A percentile compares a stretch with the other conserved stretches of the same genome.
Evolutionary conservation across 805 yeast genomes (phyloP).

Genomic region (Sungouiella thailandica): DNA sequence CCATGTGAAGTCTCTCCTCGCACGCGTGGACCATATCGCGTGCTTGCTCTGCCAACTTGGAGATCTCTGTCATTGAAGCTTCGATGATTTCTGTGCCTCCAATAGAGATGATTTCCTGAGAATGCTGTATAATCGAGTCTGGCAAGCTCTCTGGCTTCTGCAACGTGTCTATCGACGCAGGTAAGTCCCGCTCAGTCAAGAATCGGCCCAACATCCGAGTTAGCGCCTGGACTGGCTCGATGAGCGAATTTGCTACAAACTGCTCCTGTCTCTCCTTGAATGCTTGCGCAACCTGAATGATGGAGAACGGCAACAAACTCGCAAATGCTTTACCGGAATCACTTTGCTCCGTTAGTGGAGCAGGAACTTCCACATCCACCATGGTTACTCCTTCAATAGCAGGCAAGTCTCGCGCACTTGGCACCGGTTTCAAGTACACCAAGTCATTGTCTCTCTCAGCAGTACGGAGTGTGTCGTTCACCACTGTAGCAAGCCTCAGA

Average conservation of each 20-base stretch:
- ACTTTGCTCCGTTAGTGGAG: slow-evolving; percentile 17
- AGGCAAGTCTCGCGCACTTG: slow-evolving; percentile 37
- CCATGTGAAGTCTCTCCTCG: slow-evolving; percentile 42
- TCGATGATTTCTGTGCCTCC: slow-evolving; percentile 50
- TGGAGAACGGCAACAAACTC: slow-evolving; percentile 54
- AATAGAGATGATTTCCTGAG: slow-evolving; percentile 44
- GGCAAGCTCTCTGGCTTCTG: slow-evolving; percentile 58
- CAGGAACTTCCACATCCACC: slow-evolving; percentile 45
- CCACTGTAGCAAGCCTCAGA: slow-evolving; percentile 41
- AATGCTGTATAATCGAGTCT: slow-evolving; percentile 48
- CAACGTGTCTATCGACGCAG: slow-evolving; percentile 58
- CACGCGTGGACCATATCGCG: slow-evolving; percentile 41
- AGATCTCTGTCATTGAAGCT: slow-evolving; percentile 42
- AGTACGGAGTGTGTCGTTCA: slow-evolving; percentile 41
- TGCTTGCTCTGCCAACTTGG: slow-evolving; percentile 36
- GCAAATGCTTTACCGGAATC: slow-evolving; percentile 5
- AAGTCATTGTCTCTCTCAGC: slow-evolving; percentile 80
- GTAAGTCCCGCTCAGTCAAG: slow-evolving; percentile 47
- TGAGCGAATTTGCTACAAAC: slow-evolving; percentile 42
- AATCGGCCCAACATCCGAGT: slow-evolving; percentile 40
- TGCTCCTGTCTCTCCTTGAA: slow-evolving; percentile 60
- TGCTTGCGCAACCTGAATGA: slow-evolving; percentile 63
- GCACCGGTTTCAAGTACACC: slow-evolving; percentile 66
- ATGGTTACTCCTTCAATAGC: slow-evolving; percentile 46
- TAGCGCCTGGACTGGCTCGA: slow-evolving; percentile 45